Evolutionary conservation across 306 rosid species (phyloP).

Genomic region (Neltuma alba): DNA sequence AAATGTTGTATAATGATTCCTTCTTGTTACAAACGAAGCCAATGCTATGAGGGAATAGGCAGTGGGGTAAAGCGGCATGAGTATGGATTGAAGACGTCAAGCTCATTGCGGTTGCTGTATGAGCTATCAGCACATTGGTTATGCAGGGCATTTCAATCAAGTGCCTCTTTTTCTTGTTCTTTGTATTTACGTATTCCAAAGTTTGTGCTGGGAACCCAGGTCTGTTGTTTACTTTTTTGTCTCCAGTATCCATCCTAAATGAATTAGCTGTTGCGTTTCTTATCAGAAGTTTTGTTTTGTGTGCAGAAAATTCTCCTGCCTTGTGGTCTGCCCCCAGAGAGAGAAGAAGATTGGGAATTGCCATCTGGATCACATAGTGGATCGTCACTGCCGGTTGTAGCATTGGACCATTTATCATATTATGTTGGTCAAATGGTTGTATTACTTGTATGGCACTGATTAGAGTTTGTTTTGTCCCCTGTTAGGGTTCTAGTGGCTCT

Average conservation of each 20-base stretch:
- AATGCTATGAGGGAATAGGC: neutral
- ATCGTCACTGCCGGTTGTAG: constrained; percentile 16
- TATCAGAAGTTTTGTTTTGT: constrained; percentile 28
- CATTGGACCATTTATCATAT: constrained; percentile 20
- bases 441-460: constrained; percentile 27
- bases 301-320: constrained; percentile 94
- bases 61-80: neutral
- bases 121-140: neutral
- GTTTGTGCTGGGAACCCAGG: too few relatives aligned
- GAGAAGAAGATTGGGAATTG: constrained; percentile 73
- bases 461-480: constrained; percentile 17
- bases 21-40: neutral
- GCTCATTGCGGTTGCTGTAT: neutral
- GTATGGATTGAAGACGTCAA: neutral
- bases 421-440: constrained; percentile 27
- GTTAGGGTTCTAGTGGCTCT: constrained; percentile 1
- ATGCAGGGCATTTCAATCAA: too few relatives aligned
- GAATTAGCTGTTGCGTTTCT: constrained; percentile 1
- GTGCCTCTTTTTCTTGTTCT: too few relatives aligned
- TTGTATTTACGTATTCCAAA: too few relatives aligned
- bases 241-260: neutral
- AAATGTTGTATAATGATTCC: neutral
- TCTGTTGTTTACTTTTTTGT: neutral
- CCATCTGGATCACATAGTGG: constrained; percentile 12
- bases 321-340: constrained; percentile 92